Evolutionary conservation across 331 rosid species (phyloP).

Genomic region (Rosa hybrid): DNA sequence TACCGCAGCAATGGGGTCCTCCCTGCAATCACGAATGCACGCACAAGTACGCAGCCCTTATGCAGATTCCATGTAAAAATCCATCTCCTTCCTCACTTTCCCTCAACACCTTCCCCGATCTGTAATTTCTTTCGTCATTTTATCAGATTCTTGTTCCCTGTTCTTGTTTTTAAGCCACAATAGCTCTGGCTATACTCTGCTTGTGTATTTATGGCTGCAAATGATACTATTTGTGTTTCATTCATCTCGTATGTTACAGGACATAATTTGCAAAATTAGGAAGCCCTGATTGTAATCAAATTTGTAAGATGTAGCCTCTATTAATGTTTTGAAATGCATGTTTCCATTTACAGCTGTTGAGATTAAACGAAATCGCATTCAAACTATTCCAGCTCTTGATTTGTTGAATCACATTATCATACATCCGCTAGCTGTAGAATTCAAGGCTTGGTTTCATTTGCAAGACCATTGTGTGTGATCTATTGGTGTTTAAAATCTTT

Average conservation of each 20-base stretch:
- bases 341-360: not conserved
- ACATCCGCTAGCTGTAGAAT: too few species aligned
- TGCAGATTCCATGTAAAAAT: constrained; percentile 69
- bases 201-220: not conserved
- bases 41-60: constrained; percentile 68
- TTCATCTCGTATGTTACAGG: not conserved
- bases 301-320: too few species aligned
- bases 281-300: too few species aligned
- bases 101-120: not conserved
- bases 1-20: constrained; percentile 74
- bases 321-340: not conserved
- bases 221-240: not conserved
- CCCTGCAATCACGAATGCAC: constrained; percentile 85
- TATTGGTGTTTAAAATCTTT: too few species aligned
- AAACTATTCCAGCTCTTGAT: not conserved
- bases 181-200: too few species aligned
- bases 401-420: not conserved
- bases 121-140: not conserved
- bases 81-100: not conserved
- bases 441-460: not conserved
- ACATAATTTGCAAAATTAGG: too few species aligned
- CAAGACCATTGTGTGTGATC: not conserved
- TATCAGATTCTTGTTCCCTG: not conserved
- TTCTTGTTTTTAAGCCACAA: not conserved
- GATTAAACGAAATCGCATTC: not conserved